Evolutionary conservation across 257 asterid species (phyloP).

Genomic region (Solanum pinnatisectum): DNA sequence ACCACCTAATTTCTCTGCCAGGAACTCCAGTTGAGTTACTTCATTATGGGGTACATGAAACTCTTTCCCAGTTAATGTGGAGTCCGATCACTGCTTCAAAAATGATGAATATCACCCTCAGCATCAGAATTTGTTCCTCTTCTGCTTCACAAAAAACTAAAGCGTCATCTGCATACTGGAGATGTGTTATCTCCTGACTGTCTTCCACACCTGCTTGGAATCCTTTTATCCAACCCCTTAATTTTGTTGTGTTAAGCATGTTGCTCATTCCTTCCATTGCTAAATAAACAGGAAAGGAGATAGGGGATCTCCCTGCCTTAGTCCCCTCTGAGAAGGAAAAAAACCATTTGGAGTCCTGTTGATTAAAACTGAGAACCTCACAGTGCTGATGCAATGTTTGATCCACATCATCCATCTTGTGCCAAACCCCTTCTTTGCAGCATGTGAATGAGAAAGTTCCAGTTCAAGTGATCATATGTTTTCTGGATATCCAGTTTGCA

Average conservation of each 20-base stretch:
- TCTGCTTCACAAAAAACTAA: not conserved
- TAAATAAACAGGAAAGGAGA: not conserved
- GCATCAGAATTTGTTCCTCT: not conserved
- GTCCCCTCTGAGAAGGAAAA: not conserved
- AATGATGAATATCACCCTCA: not conserved
- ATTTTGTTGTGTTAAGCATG: not conserved
- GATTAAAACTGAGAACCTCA: not conserved
- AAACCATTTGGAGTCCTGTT: not conserved
- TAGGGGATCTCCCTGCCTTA: not conserved
- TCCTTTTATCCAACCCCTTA: not conserved
- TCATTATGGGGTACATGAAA: not conserved
- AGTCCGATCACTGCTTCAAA: not conserved
- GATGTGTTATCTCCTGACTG: not conserved
- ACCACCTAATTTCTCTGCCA: not conserved
- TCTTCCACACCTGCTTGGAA: not conserved
- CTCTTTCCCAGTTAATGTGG: not conserved
- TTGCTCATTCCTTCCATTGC: not conserved
- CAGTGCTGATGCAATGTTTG: not conserved
- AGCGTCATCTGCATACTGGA: not conserved
- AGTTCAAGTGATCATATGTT: not conserved
- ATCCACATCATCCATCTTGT: not conserved
- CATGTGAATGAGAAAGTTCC: not conserved
- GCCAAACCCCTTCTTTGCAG: not conserved
- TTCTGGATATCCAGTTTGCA: not conserved
- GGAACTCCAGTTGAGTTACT: not conserved